Percentiles rank a stretch among this genome's conserved stretches.
phyloP scores from a whole-genome alignment of 495 filamentous ascomycete species.

The Barbatosphaeria neglecta region DNA sequence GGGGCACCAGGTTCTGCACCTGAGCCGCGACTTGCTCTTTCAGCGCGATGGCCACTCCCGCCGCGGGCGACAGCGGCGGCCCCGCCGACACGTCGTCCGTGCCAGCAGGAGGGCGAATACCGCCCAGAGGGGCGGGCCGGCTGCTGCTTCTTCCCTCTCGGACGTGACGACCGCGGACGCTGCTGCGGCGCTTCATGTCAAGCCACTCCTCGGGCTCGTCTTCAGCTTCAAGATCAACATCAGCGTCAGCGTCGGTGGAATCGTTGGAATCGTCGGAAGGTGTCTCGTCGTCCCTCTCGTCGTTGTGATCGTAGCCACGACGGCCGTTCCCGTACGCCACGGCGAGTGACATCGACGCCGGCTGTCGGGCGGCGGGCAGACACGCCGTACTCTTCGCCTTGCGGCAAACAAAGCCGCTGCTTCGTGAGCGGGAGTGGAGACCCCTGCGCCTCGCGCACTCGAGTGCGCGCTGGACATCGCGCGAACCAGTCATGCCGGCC shows the following conservation, averaged over 20 bases:
- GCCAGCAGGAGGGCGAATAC: slow-evolving; percentile 8
- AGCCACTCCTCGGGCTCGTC: slow-evolving; percentile 28
- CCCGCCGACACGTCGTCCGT: slow-evolving; percentile 18
- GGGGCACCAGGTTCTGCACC: slow-evolving; percentile 45
- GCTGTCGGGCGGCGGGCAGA: slow-evolving; percentile 50
- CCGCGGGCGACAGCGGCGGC: slow-evolving; percentile 39
- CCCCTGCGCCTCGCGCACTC: slow-evolving; percentile 43
- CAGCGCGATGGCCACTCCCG: slow-evolving; percentile 55
- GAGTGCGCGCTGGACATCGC: slow-evolving; percentile 41
- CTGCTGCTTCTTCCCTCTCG: not conserved
- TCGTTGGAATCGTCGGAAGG: not conserved
- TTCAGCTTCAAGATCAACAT: slow-evolving; percentile 22
- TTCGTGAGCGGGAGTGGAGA: slow-evolving; percentile 47
- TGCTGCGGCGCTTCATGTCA: slow-evolving; percentile 22
- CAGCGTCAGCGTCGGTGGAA: slow-evolving; percentile 21
- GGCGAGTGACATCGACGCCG: too few species aligned
- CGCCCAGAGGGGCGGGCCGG: slow-evolving; percentile 13
- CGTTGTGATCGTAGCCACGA: too few species aligned
- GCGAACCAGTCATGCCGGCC: slow-evolving; percentile 57
- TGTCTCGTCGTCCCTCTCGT: too few species aligned
- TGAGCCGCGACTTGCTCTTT: slow-evolving; percentile 66
- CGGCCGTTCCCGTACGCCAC: too few species aligned
- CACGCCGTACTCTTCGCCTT: slow-evolving; percentile 57
- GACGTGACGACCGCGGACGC: not conserved
- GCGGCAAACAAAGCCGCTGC: slow-evolving; percentile 34